Evolutionary conservation across 2,329 filamentous ascomycete genomes (phyloP).

Genomic region (Beauveria bassiana): DNA sequence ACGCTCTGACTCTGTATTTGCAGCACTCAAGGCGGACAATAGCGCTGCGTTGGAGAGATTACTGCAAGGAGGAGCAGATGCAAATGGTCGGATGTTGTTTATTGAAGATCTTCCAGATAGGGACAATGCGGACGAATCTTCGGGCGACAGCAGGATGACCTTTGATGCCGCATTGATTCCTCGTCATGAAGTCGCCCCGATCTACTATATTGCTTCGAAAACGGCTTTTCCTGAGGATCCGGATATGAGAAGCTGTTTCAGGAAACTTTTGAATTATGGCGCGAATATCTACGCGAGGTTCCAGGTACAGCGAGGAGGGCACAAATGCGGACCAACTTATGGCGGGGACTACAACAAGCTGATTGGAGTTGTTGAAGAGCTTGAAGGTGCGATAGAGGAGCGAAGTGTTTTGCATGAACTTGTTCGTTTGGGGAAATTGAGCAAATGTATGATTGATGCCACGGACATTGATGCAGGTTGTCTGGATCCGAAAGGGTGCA

Average conservation of each 20-base stretch:
- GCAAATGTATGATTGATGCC: not conserved
- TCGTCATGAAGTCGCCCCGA: not conserved
- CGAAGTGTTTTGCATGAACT: constrained; percentile 4
- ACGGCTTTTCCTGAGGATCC: not conserved
- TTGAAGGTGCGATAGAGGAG: not conserved
- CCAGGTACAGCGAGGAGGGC: not conserved
- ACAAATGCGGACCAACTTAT: not conserved
- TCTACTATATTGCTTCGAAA: not conserved
- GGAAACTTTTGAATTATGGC: not conserved
- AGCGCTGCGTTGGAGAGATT: not conserved
- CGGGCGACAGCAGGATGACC: not conserved
- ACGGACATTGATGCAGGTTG: not conserved
- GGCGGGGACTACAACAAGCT: not conserved
- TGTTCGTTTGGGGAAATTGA: not conserved
- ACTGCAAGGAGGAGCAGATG: not conserved
- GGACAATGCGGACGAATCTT: not conserved
- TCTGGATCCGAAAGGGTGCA: not conserved
- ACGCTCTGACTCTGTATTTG: not conserved
- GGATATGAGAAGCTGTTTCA: not conserved
- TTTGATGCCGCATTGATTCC: not conserved
- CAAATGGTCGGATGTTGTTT: not conserved
- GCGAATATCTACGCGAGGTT: not conserved
- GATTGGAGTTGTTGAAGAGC: not conserved
- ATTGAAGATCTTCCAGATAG: not conserved
- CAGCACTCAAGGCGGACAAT: constrained; percentile 7